Evolutionary conservation across 192 early-diverging fungal genomes (phyloP).

Genomic region (Backusella luteola): DNA sequence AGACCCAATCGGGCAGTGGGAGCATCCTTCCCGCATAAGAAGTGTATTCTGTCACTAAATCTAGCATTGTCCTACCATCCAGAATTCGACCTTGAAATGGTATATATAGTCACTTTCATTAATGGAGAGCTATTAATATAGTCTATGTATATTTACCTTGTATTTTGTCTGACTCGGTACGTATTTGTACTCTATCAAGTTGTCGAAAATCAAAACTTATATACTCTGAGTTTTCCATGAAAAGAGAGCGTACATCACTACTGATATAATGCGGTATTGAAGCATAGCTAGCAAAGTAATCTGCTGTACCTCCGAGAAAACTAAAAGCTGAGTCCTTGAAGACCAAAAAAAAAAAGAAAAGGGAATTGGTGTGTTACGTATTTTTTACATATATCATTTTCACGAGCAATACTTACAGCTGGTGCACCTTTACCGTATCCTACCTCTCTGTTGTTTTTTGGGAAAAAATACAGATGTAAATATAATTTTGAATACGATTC

Average conservation of each 20-base stretch:
- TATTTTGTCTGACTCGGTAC: constrained; percentile 16
- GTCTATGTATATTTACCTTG: constrained; percentile 10
- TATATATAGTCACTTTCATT: neutral
- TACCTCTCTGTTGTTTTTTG: constrained; percentile 29
- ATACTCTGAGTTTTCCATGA: constrained; percentile 39
- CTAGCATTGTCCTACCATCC: constrained; percentile 32
- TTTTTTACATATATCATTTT: neutral
- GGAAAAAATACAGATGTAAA: neutral
- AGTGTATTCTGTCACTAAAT: constrained; percentile 39
- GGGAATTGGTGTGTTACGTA: no score
- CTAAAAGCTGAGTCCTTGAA: constrained; percentile 22
- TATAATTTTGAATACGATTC: neutral
- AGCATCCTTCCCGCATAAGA: constrained; percentile 35
- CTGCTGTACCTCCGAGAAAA: constrained; percentile 25
- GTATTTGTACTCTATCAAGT: constrained; percentile 31
- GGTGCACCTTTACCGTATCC: constrained; percentile 35
- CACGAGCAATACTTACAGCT: constrained; percentile 21
- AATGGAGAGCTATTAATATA: neutral
- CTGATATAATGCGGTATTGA: constrained; percentile 40
- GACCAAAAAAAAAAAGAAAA: neutral
- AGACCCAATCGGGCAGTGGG: constrained; percentile 37
- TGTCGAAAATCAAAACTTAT: constrained; percentile 36
- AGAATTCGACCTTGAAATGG: constrained; percentile 32
- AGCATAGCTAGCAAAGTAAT: constrained; percentile 36
- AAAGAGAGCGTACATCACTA: constrained; percentile 30